Evolutionary conservation across 2,329 filamentous ascomycete species (phyloP).

Genomic region (Phaeoacremonium minimum): DNA sequence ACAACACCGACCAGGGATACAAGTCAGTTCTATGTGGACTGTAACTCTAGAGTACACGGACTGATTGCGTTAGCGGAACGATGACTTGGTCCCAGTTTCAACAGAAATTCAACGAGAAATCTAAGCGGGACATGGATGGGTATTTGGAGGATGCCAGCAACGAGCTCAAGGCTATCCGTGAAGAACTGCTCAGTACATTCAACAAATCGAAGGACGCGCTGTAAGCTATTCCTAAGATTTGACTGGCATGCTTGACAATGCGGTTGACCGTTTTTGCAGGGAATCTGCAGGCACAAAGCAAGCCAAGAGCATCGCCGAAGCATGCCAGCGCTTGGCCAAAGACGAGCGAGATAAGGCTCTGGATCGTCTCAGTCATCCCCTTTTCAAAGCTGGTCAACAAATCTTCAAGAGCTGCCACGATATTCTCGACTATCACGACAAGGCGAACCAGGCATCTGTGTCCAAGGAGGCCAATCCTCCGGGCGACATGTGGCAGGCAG

Average conservation of each 20-base stretch:
- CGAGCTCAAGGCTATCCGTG: slow-evolving; percentile 13
- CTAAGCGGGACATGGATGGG: slow-evolving; percentile 19
- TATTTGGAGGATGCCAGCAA: slow-evolving; percentile 20
- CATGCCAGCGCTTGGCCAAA: neutral
- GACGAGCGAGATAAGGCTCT: neutral
- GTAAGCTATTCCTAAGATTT: slow-evolving; percentile 14
- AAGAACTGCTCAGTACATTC: slow-evolving; percentile 14
- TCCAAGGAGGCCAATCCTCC: slow-evolving; percentile 17
- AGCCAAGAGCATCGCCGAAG: slow-evolving; percentile 3
- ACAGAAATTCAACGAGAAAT: slow-evolving; percentile 16
- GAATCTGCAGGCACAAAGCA: slow-evolving; percentile 3
- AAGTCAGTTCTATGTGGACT: neutral
- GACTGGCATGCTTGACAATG: neutral
- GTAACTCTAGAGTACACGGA: neutral
- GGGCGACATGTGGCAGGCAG: slow-evolving; percentile 23
- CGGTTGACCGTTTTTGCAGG: neutral
- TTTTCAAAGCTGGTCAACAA: slow-evolving; percentile 17
- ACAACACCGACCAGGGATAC: neutral
- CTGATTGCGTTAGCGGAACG: slow-evolving; percentile 20
- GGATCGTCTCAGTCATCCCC: slow-evolving; percentile 7
- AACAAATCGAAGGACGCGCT: slow-evolving; percentile 18
- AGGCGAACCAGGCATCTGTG: slow-evolving; percentile 17
- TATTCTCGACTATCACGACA: slow-evolving; percentile 22
- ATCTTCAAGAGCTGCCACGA: slow-evolving; percentile 14
- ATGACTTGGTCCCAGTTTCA: slow-evolving; percentile 20